Evolutionary conservation across 306 rosid genomes (phyloP), one percentile per base, ranked within the genome.

Genomic region (Lathyrus sativus): DNA sequence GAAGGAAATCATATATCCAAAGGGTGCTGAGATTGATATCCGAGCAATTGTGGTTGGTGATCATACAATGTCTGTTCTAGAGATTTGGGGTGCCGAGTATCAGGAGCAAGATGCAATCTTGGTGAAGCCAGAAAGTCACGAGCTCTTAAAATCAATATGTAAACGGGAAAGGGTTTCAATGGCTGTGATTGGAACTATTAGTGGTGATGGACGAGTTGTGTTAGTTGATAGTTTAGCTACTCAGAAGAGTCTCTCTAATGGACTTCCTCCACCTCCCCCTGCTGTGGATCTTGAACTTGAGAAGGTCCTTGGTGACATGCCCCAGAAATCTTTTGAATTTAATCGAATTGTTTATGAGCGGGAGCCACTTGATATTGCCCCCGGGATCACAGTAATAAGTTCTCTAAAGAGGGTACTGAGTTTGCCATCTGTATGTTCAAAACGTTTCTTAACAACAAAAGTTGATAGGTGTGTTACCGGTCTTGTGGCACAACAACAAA

Each of bases 21-120:
- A 85, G 71, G 97, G 92, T 56, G 97, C 95, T 44, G 82, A 86
- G 80, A 91, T 88, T 24, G 88, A 90, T 74, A 75, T 90, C 7
- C 84, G 95, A 10, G 76, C 88, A 64, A 71, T 88, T 68, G 90
- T 91, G 33, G 95, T 91, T 11, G 97, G 97, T 75, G 97, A 88
- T 73, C 89, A 86, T 59, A 88, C 97, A 1, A 88, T 91, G 96
- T 91, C 96, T 76, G 83, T 91, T 59, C 75, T 91, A n/a, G 97
- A 91, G 81, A 91, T 91, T 55, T 91, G 96, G 95, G 97, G 97
- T 60, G 97, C 97, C 49, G 96, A 91, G 72, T 91, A 91, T 74
- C 96, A 89, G 73, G 97, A 91, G 76, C 97, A 91, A 78, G 97
- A 88, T 70, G 96, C 95, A 66, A 86, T 91, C 70, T 86, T 91